Evolutionary conservation across 108 stramenopile species (phyloP), one percentile per base, ranked within the genome.

Genomic region (Nitzschia sp.): DNA sequence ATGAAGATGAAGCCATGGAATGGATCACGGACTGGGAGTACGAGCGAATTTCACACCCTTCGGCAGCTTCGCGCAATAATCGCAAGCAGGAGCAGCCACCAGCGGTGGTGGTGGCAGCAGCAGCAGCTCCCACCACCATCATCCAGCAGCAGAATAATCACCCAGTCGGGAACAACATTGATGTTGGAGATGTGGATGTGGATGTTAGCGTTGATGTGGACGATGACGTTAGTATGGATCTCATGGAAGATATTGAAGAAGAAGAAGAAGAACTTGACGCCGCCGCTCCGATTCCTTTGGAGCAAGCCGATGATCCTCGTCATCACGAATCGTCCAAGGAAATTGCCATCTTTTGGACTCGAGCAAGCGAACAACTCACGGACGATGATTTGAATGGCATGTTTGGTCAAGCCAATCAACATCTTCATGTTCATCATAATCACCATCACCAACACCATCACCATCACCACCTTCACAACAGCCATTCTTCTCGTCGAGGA

Each of bases 11-110:
- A 38, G 53, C 50, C 27, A 41, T 38, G 53, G 66, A 66, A 21
- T 66, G 66, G 66, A 66, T 66, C 26, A 47, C 46, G 0, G 66
- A 66, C 25, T 66, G 66, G 66, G 66, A 66, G 25, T 66, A 66
- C 34, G 47, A 66, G 33, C 52, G 66, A 15, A 54, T 65, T 26
- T 33, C 28, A 16, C 46, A 22, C 22, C 26, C 22, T 13, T 26
- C 35, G 22, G 22, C 35, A 22, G n/a, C 11, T 23, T 34, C 34
- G 4, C 19, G 9, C 4, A 19, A 38, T 9, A n/a, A n/a, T n/a
- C n/a, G n/a, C n/a, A n/a, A n/a, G n/a, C n/a, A n/a, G n/a, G 11
- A 33, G 36, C 35, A 2, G n/a, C 13, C 36, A 3, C n/a, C 29
- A n/a, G 59, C 48, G 9, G 17, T 5, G 9, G 17, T n/a, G 17